A percentile compares a stretch with the other conserved stretches of the same genome.
phyloP scores from a whole-genome alignment of 495 filamentous ascomycete species.

The Hyaloscypha variabilis region DNA sequence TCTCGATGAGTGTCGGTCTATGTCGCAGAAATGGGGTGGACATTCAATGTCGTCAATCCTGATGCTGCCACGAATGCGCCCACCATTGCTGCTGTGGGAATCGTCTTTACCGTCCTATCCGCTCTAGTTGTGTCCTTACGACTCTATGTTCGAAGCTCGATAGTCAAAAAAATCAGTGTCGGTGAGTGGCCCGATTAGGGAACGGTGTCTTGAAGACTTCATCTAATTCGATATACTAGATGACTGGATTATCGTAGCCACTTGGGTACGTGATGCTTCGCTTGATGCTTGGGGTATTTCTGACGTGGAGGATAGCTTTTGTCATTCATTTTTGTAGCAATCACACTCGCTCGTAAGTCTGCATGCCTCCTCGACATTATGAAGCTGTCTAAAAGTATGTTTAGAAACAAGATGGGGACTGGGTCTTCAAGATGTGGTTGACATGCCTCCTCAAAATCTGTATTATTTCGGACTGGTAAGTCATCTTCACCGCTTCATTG shows the following conservation, averaged over 20 bases:
- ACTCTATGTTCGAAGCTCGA: slow-evolving; percentile 36
- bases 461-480: slow-evolving; percentile 42
- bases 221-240: slow-evolving; percentile 28
- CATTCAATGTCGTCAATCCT: slow-evolving; percentile 39
- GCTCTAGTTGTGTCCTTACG: slow-evolving; percentile 39
- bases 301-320: slow-evolving; percentile 20
- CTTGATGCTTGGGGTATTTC: not conserved
- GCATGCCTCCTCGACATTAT: not conserved
- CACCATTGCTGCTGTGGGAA: slow-evolving; percentile 37
- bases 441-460: slow-evolving; percentile 40
- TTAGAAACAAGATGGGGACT: slow-evolving; percentile 47
- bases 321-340: slow-evolving; percentile 33
- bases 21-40: slow-evolving; percentile 43
- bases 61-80: slow-evolving; percentile 41
- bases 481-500: not conserved
- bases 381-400: no score
- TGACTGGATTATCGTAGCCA: slow-evolving; percentile 41
- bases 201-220: no score
- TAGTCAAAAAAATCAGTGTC: slow-evolving; percentile 39
- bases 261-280: slow-evolving; percentile 35
- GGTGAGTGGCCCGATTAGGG: slow-evolving; percentile 28
- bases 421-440: slow-evolving; percentile 34
- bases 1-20: not conserved
- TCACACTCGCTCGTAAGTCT: slow-evolving; percentile 36
- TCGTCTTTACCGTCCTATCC: slow-evolving; percentile 37